Conservation (phyloP, 2,329 filamentous ascomycete genomes). For the Arthroderma sp. region DNA sequence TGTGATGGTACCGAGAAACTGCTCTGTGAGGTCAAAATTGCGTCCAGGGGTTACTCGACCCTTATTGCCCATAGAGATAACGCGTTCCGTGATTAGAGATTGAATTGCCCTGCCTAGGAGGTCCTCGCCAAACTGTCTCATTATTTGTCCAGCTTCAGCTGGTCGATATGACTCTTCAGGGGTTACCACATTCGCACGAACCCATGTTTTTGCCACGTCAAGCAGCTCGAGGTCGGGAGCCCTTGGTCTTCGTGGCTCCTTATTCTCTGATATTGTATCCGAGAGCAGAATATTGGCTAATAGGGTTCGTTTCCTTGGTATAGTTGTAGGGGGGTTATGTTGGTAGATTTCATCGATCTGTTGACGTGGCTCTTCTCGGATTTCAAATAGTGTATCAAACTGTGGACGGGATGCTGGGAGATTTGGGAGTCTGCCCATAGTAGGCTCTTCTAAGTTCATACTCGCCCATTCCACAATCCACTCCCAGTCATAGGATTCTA, state of each 20-base stretch:
- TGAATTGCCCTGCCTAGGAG: slow-evolving; percentile 32
- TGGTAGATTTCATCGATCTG: slow-evolving; percentile 29
- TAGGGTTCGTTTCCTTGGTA: slow-evolving; percentile 26
- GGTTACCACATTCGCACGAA: slow-evolving; percentile 37
- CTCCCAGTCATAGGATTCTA: slow-evolving; percentile 37
- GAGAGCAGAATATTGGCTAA: slow-evolving; percentile 28
- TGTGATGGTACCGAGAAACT: slow-evolving; percentile 30
- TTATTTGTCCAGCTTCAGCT: slow-evolving; percentile 25
- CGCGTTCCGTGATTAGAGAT: slow-evolving; percentile 30
- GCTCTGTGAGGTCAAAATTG: slow-evolving; percentile 35
- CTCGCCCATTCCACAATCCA: slow-evolving; percentile 37
- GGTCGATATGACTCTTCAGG: slow-evolving; percentile 32
- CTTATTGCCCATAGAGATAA: slow-evolving; percentile 30
- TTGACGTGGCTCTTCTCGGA: slow-evolving; percentile 25
- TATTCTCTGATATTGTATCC: slow-evolving; percentile 16
- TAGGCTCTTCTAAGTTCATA: slow-evolving; percentile 30
- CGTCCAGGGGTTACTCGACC: slow-evolving; percentile 32
- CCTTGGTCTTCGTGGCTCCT: background rate
- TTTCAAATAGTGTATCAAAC: slow-evolving; percentile 32
- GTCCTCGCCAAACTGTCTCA: slow-evolving; percentile 23
- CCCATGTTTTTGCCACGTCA: slow-evolving; percentile 36
- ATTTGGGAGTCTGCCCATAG: slow-evolving; percentile 24
- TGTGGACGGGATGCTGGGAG: slow-evolving; percentile 35
- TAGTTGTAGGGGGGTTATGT: slow-evolving; percentile 21
- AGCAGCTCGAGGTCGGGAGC: slow-evolving; percentile 19